Base-by-base conservation (phyloP, 2,329 filamentous ascomycete species). In the Peltaster fructicola region DNA sequence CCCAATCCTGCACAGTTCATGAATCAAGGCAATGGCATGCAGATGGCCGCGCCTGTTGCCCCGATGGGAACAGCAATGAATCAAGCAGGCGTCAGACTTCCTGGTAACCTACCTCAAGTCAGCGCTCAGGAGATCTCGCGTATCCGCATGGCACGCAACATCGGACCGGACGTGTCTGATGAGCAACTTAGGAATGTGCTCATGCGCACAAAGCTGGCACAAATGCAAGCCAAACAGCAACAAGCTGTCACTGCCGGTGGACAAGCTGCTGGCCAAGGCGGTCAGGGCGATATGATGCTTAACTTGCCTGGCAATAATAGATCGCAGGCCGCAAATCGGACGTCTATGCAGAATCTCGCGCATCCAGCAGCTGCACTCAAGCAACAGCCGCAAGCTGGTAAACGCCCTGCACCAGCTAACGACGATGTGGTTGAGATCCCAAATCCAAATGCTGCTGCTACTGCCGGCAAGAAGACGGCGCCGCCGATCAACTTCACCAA, bases 371-470 rank as follows among this genome's bases (percentile, higher is more conserved):
- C 14, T 9, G 9, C 18, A 4, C 23, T 38, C 26, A 41, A 48
- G 32, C 40, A 43, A 12, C 30, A 44, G 10, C 53, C 53, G 36
- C 42, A 50, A 17, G 43, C 27, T 9, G 29, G 29, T 11, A 9
- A 20, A 11, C 18, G 18, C 18, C 18, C 18, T n/a, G n/a, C 18
- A 11, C 18, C 18, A 20, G 18, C 48, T 7, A 53, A 47, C 25
- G 55, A 58, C 12, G 56, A 60, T 34, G 40, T 50, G 8, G 33
- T 45, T 12, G 55, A 59, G 25, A 45, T 49, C 19, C 43, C 41
- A 7, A 51, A 41, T 24, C 43, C 31, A 28, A 53, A 29, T 26
- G 28, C 30, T 14, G 17, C 32, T 10, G 28, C 26, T 13, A 18
- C 21, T 11, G 8, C 20, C 12, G 15, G 17, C 21, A n/a, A n/a